Base-by-base conservation (phyloP, 2,329 filamentous ascomycete species). In the Xylaria sp. region DNA sequence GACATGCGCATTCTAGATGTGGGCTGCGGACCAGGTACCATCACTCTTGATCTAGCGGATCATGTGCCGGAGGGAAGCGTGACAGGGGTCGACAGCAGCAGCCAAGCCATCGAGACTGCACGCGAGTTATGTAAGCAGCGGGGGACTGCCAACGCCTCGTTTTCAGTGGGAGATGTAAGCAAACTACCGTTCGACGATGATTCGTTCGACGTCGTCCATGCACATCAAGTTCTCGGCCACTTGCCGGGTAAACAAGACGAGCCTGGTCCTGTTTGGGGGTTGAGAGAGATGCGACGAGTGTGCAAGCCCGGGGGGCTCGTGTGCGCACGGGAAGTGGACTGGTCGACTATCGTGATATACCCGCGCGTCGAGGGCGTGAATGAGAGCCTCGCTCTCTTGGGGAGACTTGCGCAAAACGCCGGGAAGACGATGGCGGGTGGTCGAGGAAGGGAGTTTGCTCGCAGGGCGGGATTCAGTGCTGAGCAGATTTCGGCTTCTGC, bases 231-330 rank as follows among this genome's bases (percentile, higher is more conserved):
- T 18, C 71, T 72, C 18, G 51, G 54, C 1, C 71, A 72, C 23
- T 47, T 71, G 12, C 62, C 48, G 1, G 42, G 55, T 5, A 42
- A 32, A 9, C 55, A 65, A 2, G 68, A 35, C 42, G 60, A 60
- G 16, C 66, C 65, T 0, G 70, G 71, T 4, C 69, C 69, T 10
- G 54, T 70, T 12, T 29, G 58, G 10, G 69, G 63, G 2, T 32
- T 72, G 62, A 62, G 51, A 42, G 71, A 72, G 62, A 72, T 73
- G 69, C 66, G 66, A 10, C 66, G 71, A 10, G 68, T 73, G 37
- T 70, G 67, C 58, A 71, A 70, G 53, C 69, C 67, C 0, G 68
- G 71, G 3, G 71, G 69, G 0, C 32, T 73, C 47, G 69, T 73
- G 6, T 69, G 67, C 58, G 63, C 71, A 18, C 54, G 68, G n/a